Conservation (phyloP, 1,284 basidiomycete species). For the Irpex lacteus region DNA sequence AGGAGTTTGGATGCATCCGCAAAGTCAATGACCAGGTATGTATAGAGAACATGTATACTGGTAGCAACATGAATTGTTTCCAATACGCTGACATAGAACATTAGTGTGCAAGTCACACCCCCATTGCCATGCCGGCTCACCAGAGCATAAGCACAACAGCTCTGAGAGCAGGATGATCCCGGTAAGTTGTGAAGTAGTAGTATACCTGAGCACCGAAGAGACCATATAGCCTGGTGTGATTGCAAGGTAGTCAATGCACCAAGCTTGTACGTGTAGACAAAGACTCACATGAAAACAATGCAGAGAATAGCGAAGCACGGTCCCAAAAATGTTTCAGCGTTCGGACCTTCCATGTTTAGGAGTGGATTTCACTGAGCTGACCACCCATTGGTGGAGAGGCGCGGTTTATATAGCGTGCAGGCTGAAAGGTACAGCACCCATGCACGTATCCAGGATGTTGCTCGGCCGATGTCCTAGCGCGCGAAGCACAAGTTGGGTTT, state of each 20-base stretch:
- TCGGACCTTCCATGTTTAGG: neutral
- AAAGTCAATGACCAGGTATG: neutral
- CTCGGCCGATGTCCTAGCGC: too few relatives aligned
- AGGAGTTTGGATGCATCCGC: neutral
- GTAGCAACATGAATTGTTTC: neutral
- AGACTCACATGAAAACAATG: neutral
- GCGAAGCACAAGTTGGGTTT: too few relatives aligned
- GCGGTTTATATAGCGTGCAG: too few relatives aligned
- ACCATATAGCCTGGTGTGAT: neutral
- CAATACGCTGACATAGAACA: neutral
- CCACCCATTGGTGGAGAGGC: too few relatives aligned
- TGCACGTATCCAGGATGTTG: too few relatives aligned
- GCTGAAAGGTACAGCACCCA: too few relatives aligned
- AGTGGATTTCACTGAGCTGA: neutral
- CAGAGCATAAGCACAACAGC: neutral
- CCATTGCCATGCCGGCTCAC: neutral
- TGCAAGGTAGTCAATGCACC: neutral
- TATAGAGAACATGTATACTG: neutral
- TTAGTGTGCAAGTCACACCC: neutral
- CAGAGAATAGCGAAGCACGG: neutral
- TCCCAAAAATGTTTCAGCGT: neutral
- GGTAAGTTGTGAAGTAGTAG: neutral
- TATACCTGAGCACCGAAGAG: neutral
- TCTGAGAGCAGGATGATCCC: neutral
- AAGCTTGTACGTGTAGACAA: neutral